Evolutionary conservation across 192 early-diverging fungal species (phyloP), one percentile per base, ranked within the genome.

Genomic region (Coemansia sp.): DNA sequence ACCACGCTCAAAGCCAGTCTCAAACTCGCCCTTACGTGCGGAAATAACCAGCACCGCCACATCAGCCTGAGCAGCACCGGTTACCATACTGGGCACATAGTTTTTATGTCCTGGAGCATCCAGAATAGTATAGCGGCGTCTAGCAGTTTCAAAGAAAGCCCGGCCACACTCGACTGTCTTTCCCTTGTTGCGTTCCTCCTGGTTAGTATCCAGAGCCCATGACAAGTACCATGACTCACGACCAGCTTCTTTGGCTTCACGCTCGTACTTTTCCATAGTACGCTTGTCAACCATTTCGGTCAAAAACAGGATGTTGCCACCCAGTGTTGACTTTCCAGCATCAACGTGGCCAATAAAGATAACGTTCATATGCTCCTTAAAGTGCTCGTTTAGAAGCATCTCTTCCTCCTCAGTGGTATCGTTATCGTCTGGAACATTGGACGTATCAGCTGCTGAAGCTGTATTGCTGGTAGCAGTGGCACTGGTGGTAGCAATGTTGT

Each of bases 241-340:
- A 48, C 93, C 94, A 31, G 86, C 86, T 67, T 98, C 97, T 81
- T 94, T 94, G 65, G 97, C 97, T 65, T 99, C 97, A 68, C 87
- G 88, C 81, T 99, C 93, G 76, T 94, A 96, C 67, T 99, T 99
- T 69, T 99, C 97, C 88, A 99, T 85, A 8, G 95, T 98, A 68
- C 97, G 87, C 84, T 97, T 94, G 70, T 99, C 97, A 19, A 99
- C 93, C 97, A 97, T 98, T 20, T 90, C 95, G n/a, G 95, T 95
- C 35, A 97, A 76, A 63, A 82, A 54, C 82, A 98, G 78, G 38
- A 98, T 85, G 76, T 97, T 94, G 33, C 97, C 97, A 58, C 95
- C 94, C 86, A 99, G 93, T 26, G 97, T 99, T 13, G 93, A 96
- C 75, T 99, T 99, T 59, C 97, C 91, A 38, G 89, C 88, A 80